These are phyloP conservation scores for Aspergillus quadricinctus DNA, from an alignment of 2,329 filamentous ascomycete species.

Conservation along the genomic window DNA sequence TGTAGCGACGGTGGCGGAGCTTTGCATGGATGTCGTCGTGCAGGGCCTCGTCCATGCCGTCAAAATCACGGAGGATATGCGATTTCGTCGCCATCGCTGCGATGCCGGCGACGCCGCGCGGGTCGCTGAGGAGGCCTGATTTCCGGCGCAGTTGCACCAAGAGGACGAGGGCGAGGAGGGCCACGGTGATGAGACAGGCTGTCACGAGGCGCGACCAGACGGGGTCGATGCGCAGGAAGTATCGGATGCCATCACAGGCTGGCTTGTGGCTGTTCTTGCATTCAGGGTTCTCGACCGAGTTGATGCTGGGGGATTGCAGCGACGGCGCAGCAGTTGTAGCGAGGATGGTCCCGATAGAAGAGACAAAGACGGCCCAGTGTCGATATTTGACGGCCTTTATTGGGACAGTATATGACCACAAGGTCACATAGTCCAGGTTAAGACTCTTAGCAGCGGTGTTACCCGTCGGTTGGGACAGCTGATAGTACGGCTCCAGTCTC, in stretches of 20 bases:
- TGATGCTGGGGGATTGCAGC: constrained; percentile 44
- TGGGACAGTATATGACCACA: constrained; percentile 44
- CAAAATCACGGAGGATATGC: constrained; percentile 47
- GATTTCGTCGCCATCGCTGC: constrained; percentile 49
- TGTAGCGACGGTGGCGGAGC: constrained; percentile 44
- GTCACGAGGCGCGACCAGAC: constrained; percentile 45
- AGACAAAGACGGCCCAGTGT: constrained; percentile 47
- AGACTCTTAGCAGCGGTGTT: constrained; percentile 35
- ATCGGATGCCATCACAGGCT: constrained; percentile 28
- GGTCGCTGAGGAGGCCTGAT: constrained; percentile 46
- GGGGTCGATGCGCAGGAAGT: constrained; percentile 41
- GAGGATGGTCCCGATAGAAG: constrained; percentile 42
- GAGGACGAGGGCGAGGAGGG: constrained; percentile 38
- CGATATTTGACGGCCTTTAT: constrained; percentile 42
- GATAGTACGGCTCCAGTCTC: constrained; percentile 49
- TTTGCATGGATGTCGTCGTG: constrained; percentile 44
- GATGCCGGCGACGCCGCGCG: constrained; percentile 48
- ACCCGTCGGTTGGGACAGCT: constrained; percentile 30
- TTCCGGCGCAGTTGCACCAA: constrained; percentile 45
- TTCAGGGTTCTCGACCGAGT: constrained; percentile 31
- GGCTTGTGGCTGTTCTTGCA: constrained; percentile 19
- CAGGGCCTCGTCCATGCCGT: constrained; percentile 42
- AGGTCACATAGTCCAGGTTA: constrained; percentile 48
- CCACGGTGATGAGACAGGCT: constrained; percentile 37
- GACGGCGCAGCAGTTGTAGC: constrained; percentile 45